Evolutionary conservation across 495 filamentous ascomycete species (phyloP).

Genomic region (Aspergillus haitiensis): DNA sequence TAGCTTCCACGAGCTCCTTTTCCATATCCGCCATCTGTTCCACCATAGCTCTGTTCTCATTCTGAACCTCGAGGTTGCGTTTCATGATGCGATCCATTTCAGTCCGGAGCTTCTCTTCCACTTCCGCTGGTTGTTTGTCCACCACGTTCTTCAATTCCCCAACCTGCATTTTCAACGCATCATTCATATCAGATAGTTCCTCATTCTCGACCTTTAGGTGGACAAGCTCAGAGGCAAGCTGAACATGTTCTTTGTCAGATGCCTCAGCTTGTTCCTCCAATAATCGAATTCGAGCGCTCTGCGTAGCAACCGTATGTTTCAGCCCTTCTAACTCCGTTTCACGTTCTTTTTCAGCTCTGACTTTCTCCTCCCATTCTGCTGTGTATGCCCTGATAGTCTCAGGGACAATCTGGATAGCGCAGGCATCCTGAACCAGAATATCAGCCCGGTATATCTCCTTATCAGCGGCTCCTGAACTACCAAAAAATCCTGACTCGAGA

Average conservation of each 20-base stretch:
- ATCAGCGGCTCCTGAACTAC: slow-evolving; percentile 81
- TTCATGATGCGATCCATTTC: slow-evolving; percentile 94
- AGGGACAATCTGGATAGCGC: slow-evolving; percentile 79
- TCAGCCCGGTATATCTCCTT: slow-evolving; percentile 96
- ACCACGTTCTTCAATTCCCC: slow-evolving; percentile 79
- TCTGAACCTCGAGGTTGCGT: slow-evolving; percentile 89
- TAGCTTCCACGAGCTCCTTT: slow-evolving; percentile 86
- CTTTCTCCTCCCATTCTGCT: slow-evolving; percentile 88
- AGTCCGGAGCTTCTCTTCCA: slow-evolving; percentile 74
- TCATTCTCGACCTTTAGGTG: slow-evolving; percentile 92
- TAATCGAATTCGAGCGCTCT: slow-evolving; percentile 69
- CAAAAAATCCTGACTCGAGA: slow-evolving; percentile 96
- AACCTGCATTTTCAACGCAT: slow-evolving; percentile 79
- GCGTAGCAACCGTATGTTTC: slow-evolving; percentile 59
- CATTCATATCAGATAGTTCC: slow-evolving; percentile 81
- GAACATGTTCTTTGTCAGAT: slow-evolving; percentile 89
- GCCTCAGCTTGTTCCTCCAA: slow-evolving; percentile 88
- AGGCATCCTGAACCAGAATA: slow-evolving; percentile 89
- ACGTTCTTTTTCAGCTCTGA: slow-evolving; percentile 70
- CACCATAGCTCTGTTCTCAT: slow-evolving; percentile 85
- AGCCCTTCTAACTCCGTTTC: slow-evolving; percentile 81
- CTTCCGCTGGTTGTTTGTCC: slow-evolving; percentile 83
- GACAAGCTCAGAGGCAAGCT: slow-evolving; percentile 86
- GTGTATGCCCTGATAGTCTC: slow-evolving; percentile 78
- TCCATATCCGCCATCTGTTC: slow-evolving; percentile 94